phyloP scores from a whole-genome alignment of 2,329 filamentous ascomycete genomes.

The Trichoderma sp. region DNA sequence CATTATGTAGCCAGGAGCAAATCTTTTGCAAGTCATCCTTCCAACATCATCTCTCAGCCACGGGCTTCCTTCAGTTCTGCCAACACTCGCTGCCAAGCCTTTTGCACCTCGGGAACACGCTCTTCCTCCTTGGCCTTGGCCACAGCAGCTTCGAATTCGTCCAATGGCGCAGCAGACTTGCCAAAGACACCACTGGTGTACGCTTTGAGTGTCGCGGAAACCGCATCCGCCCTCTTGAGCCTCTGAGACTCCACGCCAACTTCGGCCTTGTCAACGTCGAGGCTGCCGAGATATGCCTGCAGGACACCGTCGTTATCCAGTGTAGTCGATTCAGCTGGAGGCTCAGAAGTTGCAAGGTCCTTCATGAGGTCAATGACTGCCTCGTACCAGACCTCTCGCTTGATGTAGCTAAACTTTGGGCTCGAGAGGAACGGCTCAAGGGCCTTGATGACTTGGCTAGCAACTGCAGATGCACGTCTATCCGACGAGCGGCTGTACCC shows the following conservation, averaged over 20 bases:
- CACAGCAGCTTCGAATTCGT: constrained; percentile 41
- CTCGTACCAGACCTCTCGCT: constrained; percentile 57
- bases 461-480: constrained; percentile 41
- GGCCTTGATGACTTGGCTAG: constrained; percentile 45
- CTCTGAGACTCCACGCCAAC: constrained; percentile 57
- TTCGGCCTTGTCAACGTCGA: constrained; percentile 52
- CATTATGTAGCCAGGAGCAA: constrained; percentile 5
- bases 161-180: constrained; percentile 31
- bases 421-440: constrained; percentile 48
- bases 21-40: neutral
- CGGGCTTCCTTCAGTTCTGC: constrained; percentile 35
- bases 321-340: constrained; percentile 31
- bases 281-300: constrained; percentile 48
- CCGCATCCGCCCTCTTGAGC: constrained; percentile 50
- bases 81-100: constrained; percentile 44
- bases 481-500: constrained; percentile 52
- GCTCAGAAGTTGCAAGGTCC: constrained; percentile 39
- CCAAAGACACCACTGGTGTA: constrained; percentile 50
- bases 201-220: constrained; percentile 47
- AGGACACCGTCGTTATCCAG: constrained; percentile 32
- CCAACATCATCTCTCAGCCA: neutral
- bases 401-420: constrained; percentile 46
- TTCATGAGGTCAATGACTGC: constrained; percentile 52
- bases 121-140: constrained; percentile 45
- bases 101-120: constrained; percentile 51